phyloP scores from a whole-genome alignment of 2,329 filamentous ascomycete species.

The Karstenula rhodostoma region DNA sequence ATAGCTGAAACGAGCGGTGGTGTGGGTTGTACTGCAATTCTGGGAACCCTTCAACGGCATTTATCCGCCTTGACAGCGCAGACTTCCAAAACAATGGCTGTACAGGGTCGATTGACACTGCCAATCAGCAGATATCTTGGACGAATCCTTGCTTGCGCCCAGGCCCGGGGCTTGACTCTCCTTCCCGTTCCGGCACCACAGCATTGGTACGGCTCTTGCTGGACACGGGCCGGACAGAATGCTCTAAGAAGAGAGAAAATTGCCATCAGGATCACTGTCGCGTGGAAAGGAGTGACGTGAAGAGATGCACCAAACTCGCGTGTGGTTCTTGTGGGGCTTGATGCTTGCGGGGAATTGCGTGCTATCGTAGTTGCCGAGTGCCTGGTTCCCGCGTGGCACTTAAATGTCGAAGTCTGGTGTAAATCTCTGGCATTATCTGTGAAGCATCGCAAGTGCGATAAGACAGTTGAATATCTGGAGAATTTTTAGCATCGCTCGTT shows the following conservation, averaged over 20 bases:
- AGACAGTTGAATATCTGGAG: neutral
- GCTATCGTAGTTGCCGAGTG: conserved; percentile 4
- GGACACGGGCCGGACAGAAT: neutral
- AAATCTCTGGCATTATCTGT: neutral
- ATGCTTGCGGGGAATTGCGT: conserved; percentile 1
- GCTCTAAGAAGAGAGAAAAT: neutral
- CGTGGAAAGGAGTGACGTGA: neutral
- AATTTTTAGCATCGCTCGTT: neutral
- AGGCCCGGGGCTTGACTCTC: conserved; percentile 4
- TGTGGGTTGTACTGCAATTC: neutral
- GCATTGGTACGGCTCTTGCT: conserved; percentile 13
- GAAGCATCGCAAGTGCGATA: neutral
- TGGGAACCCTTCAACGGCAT: neutral
- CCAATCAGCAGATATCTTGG: conserved; percentile 1
- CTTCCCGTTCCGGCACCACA: conserved; percentile 13
- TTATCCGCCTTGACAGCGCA: conserved; percentile 9
- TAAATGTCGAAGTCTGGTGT: neutral
- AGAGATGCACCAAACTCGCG: neutral
- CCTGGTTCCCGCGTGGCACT: neutral
- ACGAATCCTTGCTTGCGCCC: neutral
- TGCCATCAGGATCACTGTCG: neutral
- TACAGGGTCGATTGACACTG: neutral
- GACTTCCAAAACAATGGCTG: neutral
- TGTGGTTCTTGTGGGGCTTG: conserved; percentile 5
- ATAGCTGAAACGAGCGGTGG: neutral